Base-by-base conservation (phyloP, 2,329 filamentous ascomycete species). In the Macrophomina phaseolina region DNA sequence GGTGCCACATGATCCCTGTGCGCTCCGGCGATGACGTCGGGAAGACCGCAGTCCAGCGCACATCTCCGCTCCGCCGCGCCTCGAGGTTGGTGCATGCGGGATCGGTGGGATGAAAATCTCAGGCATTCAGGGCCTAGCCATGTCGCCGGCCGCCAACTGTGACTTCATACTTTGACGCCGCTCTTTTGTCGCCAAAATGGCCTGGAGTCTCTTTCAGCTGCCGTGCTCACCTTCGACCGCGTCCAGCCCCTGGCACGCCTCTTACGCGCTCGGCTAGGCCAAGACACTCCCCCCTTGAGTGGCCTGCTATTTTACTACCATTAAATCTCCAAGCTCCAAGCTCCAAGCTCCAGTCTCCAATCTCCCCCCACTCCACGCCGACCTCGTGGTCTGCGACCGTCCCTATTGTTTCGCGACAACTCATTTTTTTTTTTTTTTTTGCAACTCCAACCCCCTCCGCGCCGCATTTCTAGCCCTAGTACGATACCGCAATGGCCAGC, bases 401-500 rank as follows among this genome's bases (percentile, higher is more conserved):
- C 40, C 52, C 38, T 30, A 38, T 65, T 28, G 30, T 40, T 56
- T 23, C 30, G 18, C 23, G 11, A 11, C 42, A 38, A 23, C 18
- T 8, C 9, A 14, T 5, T 42, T 53, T 23, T 23, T 23, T 23
- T 23, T 23, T 23, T 23, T 23, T 23, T 23, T 23, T 23, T 23
- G 36, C 62, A 34, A 46, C 42, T 14, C 32, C 46, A 12, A 3
- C 40, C 12, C 36, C 11, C 11, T 18, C 58, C 58, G 32, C 34
- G 7, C 30, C 32, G 42, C 45, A 49, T 62, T 62, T 16, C 45
- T 56, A 45, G 2, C 30, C 30, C 9, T 34, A 38, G 40, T n/a
- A 48, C 63, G 36, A 40, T 48, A 40, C 32, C 52, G 45, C 52
- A 65, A 78, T 79, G 77, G 71, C 75, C 45, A 72, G 70, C n/a